A percentile compares a stretch with the other conserved stretches of the same genome.
Evolutionary conservation across 2,329 filamentous ascomycete species (phyloP).

Genomic region (Dothistroma pini): DNA sequence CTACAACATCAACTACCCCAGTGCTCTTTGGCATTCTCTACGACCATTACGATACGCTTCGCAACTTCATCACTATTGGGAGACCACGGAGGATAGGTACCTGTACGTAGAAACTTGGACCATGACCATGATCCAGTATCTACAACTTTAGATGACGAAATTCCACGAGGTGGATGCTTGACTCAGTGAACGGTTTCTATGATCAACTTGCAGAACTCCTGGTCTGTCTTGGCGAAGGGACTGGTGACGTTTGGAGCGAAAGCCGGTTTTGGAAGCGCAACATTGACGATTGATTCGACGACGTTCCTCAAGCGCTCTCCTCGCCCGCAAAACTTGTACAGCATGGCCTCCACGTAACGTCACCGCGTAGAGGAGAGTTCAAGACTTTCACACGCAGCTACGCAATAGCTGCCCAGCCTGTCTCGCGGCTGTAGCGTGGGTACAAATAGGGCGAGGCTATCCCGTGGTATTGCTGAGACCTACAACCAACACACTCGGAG

Average conservation of each 20-base stretch:
- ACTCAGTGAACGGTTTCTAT: background rate
- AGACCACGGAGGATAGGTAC: slow-evolving; percentile 3
- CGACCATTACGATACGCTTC: slow-evolving; percentile 21
- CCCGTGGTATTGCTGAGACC: background rate
- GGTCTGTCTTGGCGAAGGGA: background rate
- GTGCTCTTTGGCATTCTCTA: slow-evolving; percentile 18
- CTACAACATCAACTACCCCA: background rate
- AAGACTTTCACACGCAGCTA: background rate
- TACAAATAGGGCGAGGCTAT: background rate
- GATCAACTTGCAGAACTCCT: background rate
- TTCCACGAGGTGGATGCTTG: background rate
- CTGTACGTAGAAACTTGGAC: slow-evolving; percentile 14
- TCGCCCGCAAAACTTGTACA: background rate
- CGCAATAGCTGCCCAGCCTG: background rate
- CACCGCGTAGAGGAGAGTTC: background rate
- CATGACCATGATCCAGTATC: background rate
- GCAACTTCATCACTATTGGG: slow-evolving; percentile 4
- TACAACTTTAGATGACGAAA: slow-evolving; percentile 16
- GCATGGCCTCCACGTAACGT: background rate
- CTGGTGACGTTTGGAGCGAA: background rate
- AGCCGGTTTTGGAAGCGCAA: background rate
- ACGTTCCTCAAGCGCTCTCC: background rate
- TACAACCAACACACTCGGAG: background rate
- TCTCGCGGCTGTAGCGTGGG: background rate
- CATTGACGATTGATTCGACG: slow-evolving; percentile 2